Percentiles rank a stretch among this genome's conserved stretches.
Evolutionary conservation across 371 early-diverging fungal species (phyloP).

Genomic region (Syncephalastrum monosporum): DNA sequence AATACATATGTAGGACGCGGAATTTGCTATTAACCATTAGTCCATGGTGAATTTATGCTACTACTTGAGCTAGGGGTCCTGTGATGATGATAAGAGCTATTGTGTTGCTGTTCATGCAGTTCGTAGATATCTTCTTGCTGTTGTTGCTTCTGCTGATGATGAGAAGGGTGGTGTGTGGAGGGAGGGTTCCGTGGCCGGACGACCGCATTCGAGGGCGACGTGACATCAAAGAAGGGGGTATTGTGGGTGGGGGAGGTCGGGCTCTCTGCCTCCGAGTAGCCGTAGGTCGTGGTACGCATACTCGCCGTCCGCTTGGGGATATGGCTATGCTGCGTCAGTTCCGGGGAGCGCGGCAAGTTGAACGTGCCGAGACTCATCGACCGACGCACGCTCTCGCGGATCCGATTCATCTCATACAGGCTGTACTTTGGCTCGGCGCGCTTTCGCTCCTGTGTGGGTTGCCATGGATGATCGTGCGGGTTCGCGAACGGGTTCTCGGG

Average conservation of each 20-base stretch:
- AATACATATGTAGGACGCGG: too few species aligned
- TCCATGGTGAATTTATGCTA: too few species aligned
- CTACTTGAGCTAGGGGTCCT: too few species aligned
- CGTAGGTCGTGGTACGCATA: constrained; percentile 11
- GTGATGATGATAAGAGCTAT: too few species aligned
- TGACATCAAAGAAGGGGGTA: constrained; percentile 22
- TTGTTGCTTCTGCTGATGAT: constrained; percentile 1
- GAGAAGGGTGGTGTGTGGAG: constrained; percentile 1
- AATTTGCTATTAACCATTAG: too few species aligned
- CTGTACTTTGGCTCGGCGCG: neutral
- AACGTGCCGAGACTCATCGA: constrained; percentile 23
- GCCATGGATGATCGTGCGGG: neutral
- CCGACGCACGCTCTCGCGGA: constrained; percentile 25
- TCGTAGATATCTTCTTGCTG: constrained; percentile 15
- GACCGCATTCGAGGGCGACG: constrained; percentile 16
- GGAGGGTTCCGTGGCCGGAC: constrained; percentile 14
- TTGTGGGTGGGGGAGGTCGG: constrained; percentile 41
- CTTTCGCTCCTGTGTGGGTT: neutral
- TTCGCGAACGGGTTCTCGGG: constrained; percentile 2
- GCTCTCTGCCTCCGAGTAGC: constrained; percentile 30
- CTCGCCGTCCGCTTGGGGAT: too few species aligned
- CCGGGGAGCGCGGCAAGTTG: constrained; percentile 4
- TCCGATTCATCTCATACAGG: constrained; percentile 9
- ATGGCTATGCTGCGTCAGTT: too few species aligned
- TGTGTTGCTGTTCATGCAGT: constrained; percentile 16